Percentiles rank a stretch among this genome's conserved stretches.
phyloP scores from a whole-genome alignment of 371 early-diverging fungal species.

The Apophysomyces ossiformis region DNA sequence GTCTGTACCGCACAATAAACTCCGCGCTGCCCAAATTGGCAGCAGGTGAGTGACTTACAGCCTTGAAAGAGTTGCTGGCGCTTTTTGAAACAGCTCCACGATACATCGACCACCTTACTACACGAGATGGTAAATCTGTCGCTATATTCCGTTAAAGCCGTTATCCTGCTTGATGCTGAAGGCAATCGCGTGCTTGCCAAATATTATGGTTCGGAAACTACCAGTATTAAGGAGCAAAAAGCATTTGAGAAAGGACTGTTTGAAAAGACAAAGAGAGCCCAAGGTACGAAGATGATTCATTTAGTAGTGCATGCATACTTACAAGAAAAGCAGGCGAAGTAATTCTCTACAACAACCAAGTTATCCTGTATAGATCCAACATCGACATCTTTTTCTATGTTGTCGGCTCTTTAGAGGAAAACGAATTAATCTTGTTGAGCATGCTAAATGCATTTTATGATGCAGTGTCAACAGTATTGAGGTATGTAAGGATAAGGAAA shows the following conservation, averaged over 20 bases:
- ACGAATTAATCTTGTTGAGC: slow-evolving; percentile 86
- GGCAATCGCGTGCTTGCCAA: slow-evolving; percentile 94
- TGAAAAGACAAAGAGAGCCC: slow-evolving; percentile 83
- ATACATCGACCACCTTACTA: background rate
- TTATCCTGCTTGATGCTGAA: slow-evolving; percentile 90
- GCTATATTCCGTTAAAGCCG: slow-evolving; percentile 85
- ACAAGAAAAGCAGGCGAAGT: slow-evolving; percentile 68
- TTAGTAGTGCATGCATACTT: background rate
- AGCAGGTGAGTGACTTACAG: background rate
- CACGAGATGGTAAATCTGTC: slow-evolving; percentile 75
- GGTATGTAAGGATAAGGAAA: slow-evolving; percentile 46
- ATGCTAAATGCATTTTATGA: slow-evolving; percentile 86
- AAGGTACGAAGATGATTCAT: slow-evolving; percentile 41
- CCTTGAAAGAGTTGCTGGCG: background rate
- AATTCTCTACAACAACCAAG: slow-evolving; percentile 88
- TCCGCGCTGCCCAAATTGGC: background rate
- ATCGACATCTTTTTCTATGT: slow-evolving; percentile 92
- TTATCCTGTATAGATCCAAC: slow-evolving; percentile 84
- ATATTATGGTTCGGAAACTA: slow-evolving; percentile 74
- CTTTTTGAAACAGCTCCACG: background rate
- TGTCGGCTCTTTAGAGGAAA: slow-evolving; percentile 91
- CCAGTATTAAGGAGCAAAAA: slow-evolving; percentile 83
- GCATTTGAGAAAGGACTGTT: slow-evolving; percentile 92
- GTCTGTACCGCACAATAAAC: background rate
- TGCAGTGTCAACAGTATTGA: slow-evolving; percentile 81